Evolutionary conservation across 371 early-diverging fungal species (phyloP).

Genomic region (Mortierella sp.): DNA sequence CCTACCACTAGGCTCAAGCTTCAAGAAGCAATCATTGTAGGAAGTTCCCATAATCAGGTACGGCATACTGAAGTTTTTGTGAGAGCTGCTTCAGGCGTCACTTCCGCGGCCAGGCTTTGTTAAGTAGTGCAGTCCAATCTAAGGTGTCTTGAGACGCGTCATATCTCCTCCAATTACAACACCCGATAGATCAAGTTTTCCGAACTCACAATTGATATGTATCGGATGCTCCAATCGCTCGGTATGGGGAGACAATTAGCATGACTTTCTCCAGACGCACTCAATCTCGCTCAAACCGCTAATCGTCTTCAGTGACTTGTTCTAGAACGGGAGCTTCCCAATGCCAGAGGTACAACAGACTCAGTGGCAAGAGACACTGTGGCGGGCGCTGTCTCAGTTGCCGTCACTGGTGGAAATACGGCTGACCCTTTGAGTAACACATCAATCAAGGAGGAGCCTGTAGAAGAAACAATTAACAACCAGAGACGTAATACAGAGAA

Average conservation of each 20-base stretch:
- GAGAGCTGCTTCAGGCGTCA: too few relatives aligned
- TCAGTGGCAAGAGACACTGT: slow-evolving; percentile 17
- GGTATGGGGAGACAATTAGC: slow-evolving; percentile 51
- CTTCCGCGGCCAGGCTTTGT: slow-evolving; percentile 1
- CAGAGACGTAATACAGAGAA: slow-evolving; percentile 31
- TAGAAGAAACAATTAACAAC: slow-evolving; percentile 16
- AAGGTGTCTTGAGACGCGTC: neutral
- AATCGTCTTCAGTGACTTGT: neutral
- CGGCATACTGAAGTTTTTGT: neutral
- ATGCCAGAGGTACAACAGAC: slow-evolving; percentile 12
- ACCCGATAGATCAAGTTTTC: slow-evolving; percentile 86
- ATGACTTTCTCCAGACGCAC: too few relatives aligned
- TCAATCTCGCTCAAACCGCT: neutral
- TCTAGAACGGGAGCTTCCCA: slow-evolving; percentile 14
- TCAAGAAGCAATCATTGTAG: slow-evolving; percentile 95
- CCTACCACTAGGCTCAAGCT: slow-evolving; percentile 61
- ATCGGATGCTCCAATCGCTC: slow-evolving; percentile 90
- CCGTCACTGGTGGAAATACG: slow-evolving; percentile 22
- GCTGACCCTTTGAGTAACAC: slow-evolving; percentile 13
- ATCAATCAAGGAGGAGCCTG: slow-evolving; percentile 33
- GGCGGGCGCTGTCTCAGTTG: slow-evolving; percentile 33
- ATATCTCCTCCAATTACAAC: neutral
- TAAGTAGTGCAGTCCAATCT: neutral
- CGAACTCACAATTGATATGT: slow-evolving; percentile 96
- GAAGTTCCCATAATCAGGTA: slow-evolving; percentile 87